Evolutionary conservation across 202 grass and related monocot genomes (phyloP), one percentile per base, ranked within the genome.

Genomic region (Bolboschoenoplectus hybrid): DNA sequence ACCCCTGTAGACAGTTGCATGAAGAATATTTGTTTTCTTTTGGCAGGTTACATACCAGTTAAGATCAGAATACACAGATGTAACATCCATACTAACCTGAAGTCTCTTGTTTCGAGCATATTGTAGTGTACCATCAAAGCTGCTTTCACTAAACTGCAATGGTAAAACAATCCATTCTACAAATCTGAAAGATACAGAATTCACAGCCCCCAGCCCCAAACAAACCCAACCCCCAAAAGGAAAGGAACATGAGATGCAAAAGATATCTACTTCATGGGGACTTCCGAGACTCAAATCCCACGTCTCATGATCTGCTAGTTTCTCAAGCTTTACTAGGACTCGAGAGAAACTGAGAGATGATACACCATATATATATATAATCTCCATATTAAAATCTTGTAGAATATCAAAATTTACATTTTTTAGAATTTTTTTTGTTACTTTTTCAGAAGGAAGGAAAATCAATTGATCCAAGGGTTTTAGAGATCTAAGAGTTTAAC

Each of bases 61-160:
- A n/a, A 70, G 14, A 44, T 70, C 17, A 72, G 13, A 6, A 72
- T 72, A 16, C 45, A 19, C 55, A 67, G 14, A 67, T 69, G 77
- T n/a, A 67, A 87, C 65, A 1, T 75, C 14, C 35, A 57, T 44
- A 91, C 87, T 75, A 34, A 98, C 93, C 95, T 98, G 93, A 67
- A 98, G 80, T 88, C 93, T 95, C 88, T 98, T 98, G 85, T 98
- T 98, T 82, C 95, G 90, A 89, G 91, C 81, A 88, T 98, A 98
- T 17, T 98, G 93, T 55, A 55, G 65, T 64, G 90, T 85, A 40
- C 95, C 95, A 5, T 95, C 90, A 35, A 95, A 98, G 50, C 92
- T 88, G 47, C 49, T 82, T 83, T 92, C 87, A 10, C 78, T 92
- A 85, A 92, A 98, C 93, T 98, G 90, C 83, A 89, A 41, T 86